Evolutionary conservation across 352 stramenopile genomes (phyloP), one percentile per base, ranked within the genome.

Genomic region (Phytophthora syringae): DNA sequence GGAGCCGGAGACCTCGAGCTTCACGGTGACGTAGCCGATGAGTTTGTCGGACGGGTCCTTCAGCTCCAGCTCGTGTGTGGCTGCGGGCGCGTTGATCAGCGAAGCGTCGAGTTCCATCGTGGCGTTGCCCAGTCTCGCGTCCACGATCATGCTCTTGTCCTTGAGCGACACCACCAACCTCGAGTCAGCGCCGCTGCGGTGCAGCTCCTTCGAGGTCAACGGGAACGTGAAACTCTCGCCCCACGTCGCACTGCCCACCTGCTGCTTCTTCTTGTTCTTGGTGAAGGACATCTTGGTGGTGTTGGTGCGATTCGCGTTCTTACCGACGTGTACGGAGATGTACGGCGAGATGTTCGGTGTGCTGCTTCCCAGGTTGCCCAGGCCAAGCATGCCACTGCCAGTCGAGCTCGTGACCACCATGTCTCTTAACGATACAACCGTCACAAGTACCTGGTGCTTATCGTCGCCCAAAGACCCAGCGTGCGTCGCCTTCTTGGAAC

Each of bases 181-280:
- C 32, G 70, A 76, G 43, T 72, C 66, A n/a, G 61, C 53, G 22
- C 58, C 67, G 20, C 67, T 50, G 18, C 71, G 57, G 20, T 78
- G 74, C 27, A 86, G 67, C 37, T 95, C 82, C 47, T 85, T 85
- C 24, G 77, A 51, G 16, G 70, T 72, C 51, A 88, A 58, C 24
- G 82, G 75, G 52, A 94, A 93, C 34, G 88, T 94, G 25, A 96
- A 92, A 52, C 84, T 90, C 57, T 96, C 86, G 52, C 87, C 82
- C 86, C 86, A 96, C 44, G 80, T 72, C 12, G 80, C 81, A 21
- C 63, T 70, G 12, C 72, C 79, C 6, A 80, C 42, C 36, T 74
- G 64, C 50, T 79, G 77, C 66, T 80, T 90, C 71, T 77, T 83
- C 18, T 57, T 56, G 10, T 63, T 68, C 50, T 71, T 79, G 25